These are phyloP conservation scores for Venturia nashicola DNA, from an alignment of 2,329 filamentous ascomycete genomes.

Conservation along the genomic window DNA sequence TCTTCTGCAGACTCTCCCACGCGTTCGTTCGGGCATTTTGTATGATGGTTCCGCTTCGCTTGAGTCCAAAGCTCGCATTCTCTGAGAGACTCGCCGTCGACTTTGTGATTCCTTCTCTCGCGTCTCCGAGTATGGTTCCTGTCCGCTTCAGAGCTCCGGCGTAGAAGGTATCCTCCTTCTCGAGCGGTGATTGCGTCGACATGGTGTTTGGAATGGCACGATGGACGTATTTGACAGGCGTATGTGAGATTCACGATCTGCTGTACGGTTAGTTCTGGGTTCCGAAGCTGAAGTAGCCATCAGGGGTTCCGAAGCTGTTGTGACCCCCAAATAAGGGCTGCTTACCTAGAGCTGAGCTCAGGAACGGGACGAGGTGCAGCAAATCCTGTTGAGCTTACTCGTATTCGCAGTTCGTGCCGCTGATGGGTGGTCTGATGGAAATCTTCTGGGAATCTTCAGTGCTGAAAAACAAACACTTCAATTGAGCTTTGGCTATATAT, in stretches of 20 bases:
- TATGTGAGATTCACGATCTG: neutral
- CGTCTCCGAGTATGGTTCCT: constrained; percentile 4
- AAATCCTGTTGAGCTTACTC: neutral
- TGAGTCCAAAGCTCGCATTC: constrained; percentile 1
- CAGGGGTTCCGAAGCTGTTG: too few species aligned
- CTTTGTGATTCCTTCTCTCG: constrained; percentile 6
- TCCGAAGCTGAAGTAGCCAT: neutral
- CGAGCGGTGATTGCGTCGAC: constrained; percentile 2
- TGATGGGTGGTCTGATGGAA: neutral
- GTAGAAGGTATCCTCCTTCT: constrained; percentile 9
- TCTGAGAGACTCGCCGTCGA: neutral
- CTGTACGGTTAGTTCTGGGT: neutral
- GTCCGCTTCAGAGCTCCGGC: constrained; percentile 7
- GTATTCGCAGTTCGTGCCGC: neutral
- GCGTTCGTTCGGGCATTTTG: neutral
- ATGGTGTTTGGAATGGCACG: neutral
- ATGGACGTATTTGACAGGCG: neutral
- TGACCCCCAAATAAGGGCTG: too few species aligned
- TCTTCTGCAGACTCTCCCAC: constrained; percentile 1
- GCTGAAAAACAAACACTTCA: neutral
- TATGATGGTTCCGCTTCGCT: constrained; percentile 2
- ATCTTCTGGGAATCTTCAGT: too few species aligned
- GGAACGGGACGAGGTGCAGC: neutral
- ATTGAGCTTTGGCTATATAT: neutral
- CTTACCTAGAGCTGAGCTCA: neutral